Base-by-base conservation (phyloP, 2,329 filamentous ascomycete species). In the Arachnomyces sp. region DNA sequence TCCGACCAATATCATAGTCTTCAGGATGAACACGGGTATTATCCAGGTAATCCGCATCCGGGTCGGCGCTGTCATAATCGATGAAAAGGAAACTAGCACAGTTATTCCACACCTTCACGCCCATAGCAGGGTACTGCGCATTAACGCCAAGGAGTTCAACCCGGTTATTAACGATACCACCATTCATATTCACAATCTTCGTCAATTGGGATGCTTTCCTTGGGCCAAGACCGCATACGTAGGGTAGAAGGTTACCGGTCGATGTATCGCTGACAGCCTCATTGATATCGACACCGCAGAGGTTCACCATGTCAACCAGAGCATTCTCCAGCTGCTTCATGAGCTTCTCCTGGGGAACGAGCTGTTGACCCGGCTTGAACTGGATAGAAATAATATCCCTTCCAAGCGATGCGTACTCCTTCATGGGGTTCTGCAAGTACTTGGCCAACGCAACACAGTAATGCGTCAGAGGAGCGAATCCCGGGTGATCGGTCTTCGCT, bases 231-330 rank as follows among this genome's bases (percentile, higher is more conserved):
- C 92, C 92, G 52, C 86, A 86, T 15, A 98, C 78, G 52, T 89
- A 98, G 3, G 89, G 89, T 29, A 98, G 72, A 1, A 98, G 74
- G 49, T 90, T 92, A 11, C 88, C 87, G 7, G 84, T 83, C 54
- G 92, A 87, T 1, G 79, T 59, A 59, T 95, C 86, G 31, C 73
- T 74, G 41, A 94, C 81, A 11, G 89, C 88, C 49, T 95, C 89
- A 53, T 95, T 94, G 56, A 98, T 83, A 54, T 96, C 86, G 29
- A 98, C 86, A 56, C 92, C 92, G 34, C 89, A 88, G 32, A 98
- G 78, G 59, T 98, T 98, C 51, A 98, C 92, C 75, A 94, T 94
- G 59, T 98, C 92, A 8, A 98, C 90, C 79, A 98, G 85, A 33
- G 90, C 87, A n/a, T 85, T 93, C 55, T 98, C 92, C 12, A 98